phyloP scores from a whole-genome alignment of 1,139 yeast species.

The Diutina neorugosa region DNA sequence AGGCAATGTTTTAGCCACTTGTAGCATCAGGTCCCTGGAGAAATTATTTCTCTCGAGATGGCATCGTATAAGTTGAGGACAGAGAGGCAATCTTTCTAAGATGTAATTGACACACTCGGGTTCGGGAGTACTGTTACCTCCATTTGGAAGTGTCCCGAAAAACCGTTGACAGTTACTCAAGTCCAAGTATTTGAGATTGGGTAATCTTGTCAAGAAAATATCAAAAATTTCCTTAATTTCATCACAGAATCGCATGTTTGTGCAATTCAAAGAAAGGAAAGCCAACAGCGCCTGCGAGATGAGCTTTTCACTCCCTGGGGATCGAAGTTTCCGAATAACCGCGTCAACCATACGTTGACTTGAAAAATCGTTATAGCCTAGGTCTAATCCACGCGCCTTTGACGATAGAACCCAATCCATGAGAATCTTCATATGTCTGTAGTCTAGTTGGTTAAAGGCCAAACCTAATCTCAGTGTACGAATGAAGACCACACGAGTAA shows the following conservation, averaged over 20 bases:
- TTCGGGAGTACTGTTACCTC: conserved; percentile 10
- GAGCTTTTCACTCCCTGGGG: conserved; percentile 12
- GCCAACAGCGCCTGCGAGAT: conserved; percentile 18
- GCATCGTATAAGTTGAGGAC: conserved; percentile 40
- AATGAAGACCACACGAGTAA: conserved; percentile 40
- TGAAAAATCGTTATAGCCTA: conserved; percentile 59
- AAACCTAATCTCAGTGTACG: conserved; percentile 49
- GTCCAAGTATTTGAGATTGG: conserved; percentile 51
- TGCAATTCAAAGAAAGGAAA: conserved; percentile 40
- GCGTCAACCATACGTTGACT: conserved; percentile 18
- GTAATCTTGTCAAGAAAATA: conserved; percentile 24
- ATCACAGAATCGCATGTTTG: conserved; percentile 27
- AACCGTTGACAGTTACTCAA: conserved; percentile 52
- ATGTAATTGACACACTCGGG: conserved; percentile 24
- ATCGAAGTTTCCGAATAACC: conserved; percentile 14
- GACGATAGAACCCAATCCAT: conserved; percentile 31
- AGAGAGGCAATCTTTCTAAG: conserved; percentile 45
- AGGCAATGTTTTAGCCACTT: conserved; percentile 52
- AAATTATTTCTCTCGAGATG: conserved; percentile 53
- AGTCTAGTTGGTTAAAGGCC: conserved; percentile 51
- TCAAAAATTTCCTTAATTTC: conserved; percentile 23
- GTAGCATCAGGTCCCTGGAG: conserved; percentile 31
- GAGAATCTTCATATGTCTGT: conserved; percentile 36
- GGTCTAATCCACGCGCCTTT: conserved; percentile 44
- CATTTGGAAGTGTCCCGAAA: conserved; percentile 18